These are phyloP conservation scores for Sphagnum tenellum DNA, from an alignment of 225 moss, liverwort and hornwort species.

Conservation along the genomic window DNA sequence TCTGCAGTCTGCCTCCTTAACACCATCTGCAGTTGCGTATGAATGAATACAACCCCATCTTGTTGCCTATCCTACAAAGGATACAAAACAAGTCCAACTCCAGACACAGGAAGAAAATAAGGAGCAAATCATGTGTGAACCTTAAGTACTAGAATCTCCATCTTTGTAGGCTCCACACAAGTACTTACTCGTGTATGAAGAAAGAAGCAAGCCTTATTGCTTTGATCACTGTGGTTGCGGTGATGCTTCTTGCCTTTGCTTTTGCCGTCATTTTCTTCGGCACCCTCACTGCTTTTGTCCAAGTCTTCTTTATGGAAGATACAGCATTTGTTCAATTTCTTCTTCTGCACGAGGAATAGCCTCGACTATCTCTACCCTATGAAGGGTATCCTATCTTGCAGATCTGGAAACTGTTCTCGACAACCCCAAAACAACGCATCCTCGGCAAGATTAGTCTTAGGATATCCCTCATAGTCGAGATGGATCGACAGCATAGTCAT, in stretches of 20 bases:
- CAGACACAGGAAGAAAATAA: too few relatives aligned
- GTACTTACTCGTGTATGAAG: too few relatives aligned
- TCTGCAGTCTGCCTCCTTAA: too few relatives aligned
- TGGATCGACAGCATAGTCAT: slow-evolving; percentile 61
- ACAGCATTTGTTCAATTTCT: slow-evolving; percentile 85
- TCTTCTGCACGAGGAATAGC: slow-evolving; percentile 57
- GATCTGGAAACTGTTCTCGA: not conserved
- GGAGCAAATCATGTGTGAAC: too few relatives aligned
- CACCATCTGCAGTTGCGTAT: too few relatives aligned
- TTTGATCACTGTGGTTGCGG: slow-evolving; percentile 9
- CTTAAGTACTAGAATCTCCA: too few relatives aligned
- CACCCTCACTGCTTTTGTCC: slow-evolving; percentile 50
- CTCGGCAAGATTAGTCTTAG: slow-evolving; percentile 50
- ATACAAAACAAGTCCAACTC: too few relatives aligned
- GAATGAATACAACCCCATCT: too few relatives aligned
- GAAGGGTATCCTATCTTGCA: not conserved
- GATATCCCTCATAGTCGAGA: slow-evolving; percentile 61
- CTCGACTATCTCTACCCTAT: slow-evolving; percentile 3
- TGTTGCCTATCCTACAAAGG: too few relatives aligned
- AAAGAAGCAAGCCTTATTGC: too few relatives aligned
- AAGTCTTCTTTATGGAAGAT: slow-evolving; percentile 73
- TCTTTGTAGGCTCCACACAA: too few relatives aligned
- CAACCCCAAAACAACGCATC: slow-evolving; percentile 49
- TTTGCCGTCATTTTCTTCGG: slow-evolving; percentile 28
- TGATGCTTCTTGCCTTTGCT: slow-evolving; percentile 48